Conservation (phyloP, 1,284 basidiomycete species). For the Tilletia caries region DNA sequence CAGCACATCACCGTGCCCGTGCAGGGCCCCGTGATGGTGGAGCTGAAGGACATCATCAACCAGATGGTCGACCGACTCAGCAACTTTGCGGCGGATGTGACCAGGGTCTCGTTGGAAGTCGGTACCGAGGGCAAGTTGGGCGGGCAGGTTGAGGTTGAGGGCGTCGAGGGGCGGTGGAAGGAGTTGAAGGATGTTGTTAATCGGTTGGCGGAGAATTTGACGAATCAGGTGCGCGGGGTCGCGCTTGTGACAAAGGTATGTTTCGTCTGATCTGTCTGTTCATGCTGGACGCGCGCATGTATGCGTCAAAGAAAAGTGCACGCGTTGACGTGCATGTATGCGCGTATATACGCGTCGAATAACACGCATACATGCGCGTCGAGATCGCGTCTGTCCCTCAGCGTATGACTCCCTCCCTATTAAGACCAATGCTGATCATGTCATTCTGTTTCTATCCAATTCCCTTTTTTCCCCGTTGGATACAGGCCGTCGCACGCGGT, state of each 20-base stretch:
- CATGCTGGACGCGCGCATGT: no score
- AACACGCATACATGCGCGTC: not conserved
- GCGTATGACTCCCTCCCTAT: no score
- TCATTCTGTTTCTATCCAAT: not conserved
- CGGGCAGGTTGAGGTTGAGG: constrained; percentile 53
- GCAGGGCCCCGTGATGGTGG: constrained; percentile 93
- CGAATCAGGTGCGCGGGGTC: constrained; percentile 89
- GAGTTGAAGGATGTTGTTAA: constrained; percentile 55
- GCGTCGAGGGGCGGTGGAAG: constrained; percentile 54
- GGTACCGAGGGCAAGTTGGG: constrained; percentile 56
- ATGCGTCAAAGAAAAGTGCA: not conserved
- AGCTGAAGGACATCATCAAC: constrained; percentile 97
- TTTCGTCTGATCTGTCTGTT: not conserved
- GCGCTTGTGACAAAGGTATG: constrained; percentile 80
- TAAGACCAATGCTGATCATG: no score
- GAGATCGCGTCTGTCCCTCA: not conserved
- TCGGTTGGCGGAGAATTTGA: constrained; percentile 61
- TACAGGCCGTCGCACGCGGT: constrained; percentile 81
- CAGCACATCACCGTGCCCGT: constrained; percentile 96
- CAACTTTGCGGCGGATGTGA: constrained; percentile 90
- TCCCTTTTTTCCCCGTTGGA: not conserved
- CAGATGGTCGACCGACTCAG: constrained; percentile 83
- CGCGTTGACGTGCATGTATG: not conserved
- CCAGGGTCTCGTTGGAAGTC: constrained; percentile 82
- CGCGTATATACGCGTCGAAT: not conserved